Conservation (phyloP, 371 early-diverging fungal genomes). For the Mortierella sp. region DNA sequence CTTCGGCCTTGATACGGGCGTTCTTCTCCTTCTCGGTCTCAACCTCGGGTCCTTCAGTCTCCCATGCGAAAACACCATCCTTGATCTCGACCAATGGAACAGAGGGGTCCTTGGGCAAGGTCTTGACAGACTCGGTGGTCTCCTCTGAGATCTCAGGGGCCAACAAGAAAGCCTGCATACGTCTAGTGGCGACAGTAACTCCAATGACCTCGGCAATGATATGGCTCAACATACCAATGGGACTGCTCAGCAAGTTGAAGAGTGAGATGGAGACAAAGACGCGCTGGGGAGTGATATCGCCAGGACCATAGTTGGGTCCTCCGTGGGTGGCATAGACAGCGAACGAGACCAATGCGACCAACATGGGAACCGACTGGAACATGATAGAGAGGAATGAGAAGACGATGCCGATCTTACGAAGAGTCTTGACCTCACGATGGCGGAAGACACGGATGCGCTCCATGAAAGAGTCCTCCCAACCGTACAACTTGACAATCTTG, state of each 20-base stretch:
- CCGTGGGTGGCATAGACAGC: constrained; percentile 47
- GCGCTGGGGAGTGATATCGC: constrained; percentile 42
- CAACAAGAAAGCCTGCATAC: constrained; percentile 74
- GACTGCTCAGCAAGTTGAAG: constrained; percentile 43
- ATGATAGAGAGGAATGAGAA: constrained; percentile 65
- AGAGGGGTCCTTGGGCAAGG: constrained; percentile 39
- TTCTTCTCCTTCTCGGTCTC: constrained; percentile 45
- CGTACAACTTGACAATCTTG: constrained; percentile 64
- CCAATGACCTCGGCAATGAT: constrained; percentile 42
- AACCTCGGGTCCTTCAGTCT: constrained; percentile 33
- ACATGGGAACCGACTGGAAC: constrained; percentile 67
- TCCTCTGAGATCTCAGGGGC: constrained; percentile 68
- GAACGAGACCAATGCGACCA: constrained; percentile 46
- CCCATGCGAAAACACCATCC: constrained; percentile 53
- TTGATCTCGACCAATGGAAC: constrained; percentile 44
- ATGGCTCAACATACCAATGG: constrained; percentile 43
- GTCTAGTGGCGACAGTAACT: constrained; percentile 44
- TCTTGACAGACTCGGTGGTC: constrained; percentile 12
- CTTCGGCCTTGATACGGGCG: constrained; percentile 27
- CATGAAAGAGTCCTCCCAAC: constrained; percentile 54
- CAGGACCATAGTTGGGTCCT: constrained; percentile 32
- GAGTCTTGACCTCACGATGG: constrained; percentile 37
- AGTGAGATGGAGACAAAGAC: constrained; percentile 53
- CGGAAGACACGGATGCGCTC: constrained; percentile 38
- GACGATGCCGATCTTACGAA: constrained; percentile 43